Conservation (phyloP, 192 early-diverging fungal genomes). For the Oehlia diaphana region DNA sequence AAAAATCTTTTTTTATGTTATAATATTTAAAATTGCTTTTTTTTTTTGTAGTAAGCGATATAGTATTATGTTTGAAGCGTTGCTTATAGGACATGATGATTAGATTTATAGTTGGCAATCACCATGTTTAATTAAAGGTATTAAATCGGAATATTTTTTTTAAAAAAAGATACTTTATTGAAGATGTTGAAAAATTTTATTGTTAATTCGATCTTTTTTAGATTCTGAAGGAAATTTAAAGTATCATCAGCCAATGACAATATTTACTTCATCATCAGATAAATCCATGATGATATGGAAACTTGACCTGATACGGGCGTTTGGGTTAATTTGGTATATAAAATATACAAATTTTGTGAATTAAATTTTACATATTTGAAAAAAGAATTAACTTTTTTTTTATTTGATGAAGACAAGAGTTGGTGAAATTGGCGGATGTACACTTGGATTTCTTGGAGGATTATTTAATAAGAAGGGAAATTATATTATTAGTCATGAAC, state of each 20-base stretch:
- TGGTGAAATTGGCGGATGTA: slow-evolving; percentile 84
- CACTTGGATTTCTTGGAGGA: slow-evolving; percentile 82
- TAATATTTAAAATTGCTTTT: background rate
- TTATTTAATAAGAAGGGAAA: slow-evolving; percentile 65
- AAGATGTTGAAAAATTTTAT: background rate
- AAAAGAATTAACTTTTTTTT: slow-evolving; percentile 13
- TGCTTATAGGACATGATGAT: slow-evolving; percentile 95
- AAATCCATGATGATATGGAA: slow-evolving; percentile 91
- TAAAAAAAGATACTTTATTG: background rate
- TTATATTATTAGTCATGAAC: slow-evolving; percentile 72
- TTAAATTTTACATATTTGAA: background rate
- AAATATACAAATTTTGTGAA: background rate
- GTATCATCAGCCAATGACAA: slow-evolving; percentile 63
- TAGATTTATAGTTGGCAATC: slow-evolving; percentile 91
- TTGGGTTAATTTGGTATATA: slow-evolving; percentile 72
- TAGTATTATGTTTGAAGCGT: slow-evolving; percentile 80
- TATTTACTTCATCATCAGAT: slow-evolving; percentile 89
- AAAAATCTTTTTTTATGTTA: background rate
- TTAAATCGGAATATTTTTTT: too few relatives aligned
- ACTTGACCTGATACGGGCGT: slow-evolving; percentile 71
- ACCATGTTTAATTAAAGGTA: slow-evolving; percentile 38
- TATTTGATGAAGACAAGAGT: slow-evolving; percentile 59
- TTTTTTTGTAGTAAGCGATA: slow-evolving; percentile 37
- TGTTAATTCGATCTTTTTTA: slow-evolving; percentile 1
- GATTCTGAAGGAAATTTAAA: slow-evolving; percentile 25